Base-by-base conservation (phyloP, 2,329 filamentous ascomycete genomes). In the Helminthosporium solani region DNA sequence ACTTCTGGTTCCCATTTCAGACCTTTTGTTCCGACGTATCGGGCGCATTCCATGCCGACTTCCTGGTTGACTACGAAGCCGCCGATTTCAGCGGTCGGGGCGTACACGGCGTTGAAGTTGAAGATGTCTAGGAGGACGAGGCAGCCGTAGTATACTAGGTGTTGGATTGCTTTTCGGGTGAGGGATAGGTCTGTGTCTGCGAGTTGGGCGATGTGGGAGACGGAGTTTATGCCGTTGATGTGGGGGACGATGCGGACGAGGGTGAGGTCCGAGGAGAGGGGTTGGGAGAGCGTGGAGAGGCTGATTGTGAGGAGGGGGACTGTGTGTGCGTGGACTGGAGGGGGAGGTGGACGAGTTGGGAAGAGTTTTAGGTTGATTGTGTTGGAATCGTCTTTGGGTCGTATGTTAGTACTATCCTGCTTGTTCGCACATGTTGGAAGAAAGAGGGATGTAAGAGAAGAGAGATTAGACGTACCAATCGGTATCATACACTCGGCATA, bases 401-500 rank as follows among this genome's bases (percentile, higher is more conserved):
- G 27, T 52, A 36, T 19, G 25, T 25, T 19, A n/a, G 11, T 5
- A 23, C 2, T 9, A 5, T 25, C 23, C 23, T 25, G 23, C 23
- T 25, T 9, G 23, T n/a, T n/a, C n/a, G n/a, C n/a, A n/a, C n/a
- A n/a, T n/a, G n/a, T n/a, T n/a, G n/a, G n/a, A n/a, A n/a, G n/a
- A n/a, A n/a, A n/a, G n/a, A n/a, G n/a, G 7, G 23, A 25, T 15
- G 3, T 9, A 25, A 9, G 18, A 25, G 30, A 8, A 16, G 33
- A 25, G n/a, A 14, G 21, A 21, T n/a, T 7, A 46, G 44, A 75
- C 81, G 53, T 74, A 91, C 88, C 88, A 53, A 96, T 92, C 0
- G 91, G 91, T 62, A 96, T 96, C 91, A 96, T 96, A 78, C 91
- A 96, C 74, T 99, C 94, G 64, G 89, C 91, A 64, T 96, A 99